Evolutionary conservation across 2,329 filamentous ascomycete species (phyloP).

Genomic region (Cladosporium sp.): DNA sequence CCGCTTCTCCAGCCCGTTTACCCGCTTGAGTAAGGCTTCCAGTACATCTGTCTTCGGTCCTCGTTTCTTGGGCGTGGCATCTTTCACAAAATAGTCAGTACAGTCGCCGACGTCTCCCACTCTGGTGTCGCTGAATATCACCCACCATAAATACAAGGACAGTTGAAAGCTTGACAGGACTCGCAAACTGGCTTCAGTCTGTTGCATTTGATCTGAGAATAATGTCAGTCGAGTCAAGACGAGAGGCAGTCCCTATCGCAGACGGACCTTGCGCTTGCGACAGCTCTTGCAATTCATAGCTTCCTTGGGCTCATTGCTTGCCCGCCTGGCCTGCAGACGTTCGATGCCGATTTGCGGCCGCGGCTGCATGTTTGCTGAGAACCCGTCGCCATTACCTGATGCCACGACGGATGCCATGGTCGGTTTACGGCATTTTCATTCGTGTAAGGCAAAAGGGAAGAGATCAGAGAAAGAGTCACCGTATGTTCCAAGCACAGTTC

Average conservation of each 20-base stretch:
- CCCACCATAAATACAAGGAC: conserved; percentile 83
- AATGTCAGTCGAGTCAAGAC: conserved; percentile 8
- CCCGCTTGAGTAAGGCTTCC: conserved; percentile 78
- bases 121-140: neutral
- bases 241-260: neutral
- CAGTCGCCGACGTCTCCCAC: neutral
- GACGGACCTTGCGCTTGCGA: conserved; percentile 79
- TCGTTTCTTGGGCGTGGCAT: conserved; percentile 85
- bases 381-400: conserved; percentile 20
- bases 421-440: conserved; percentile 15
- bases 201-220: conserved; percentile 84
- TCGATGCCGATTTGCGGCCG: conserved; percentile 80
- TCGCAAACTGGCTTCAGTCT: conserved; percentile 80
- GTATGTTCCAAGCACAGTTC: neutral
- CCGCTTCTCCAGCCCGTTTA: conserved; percentile 80
- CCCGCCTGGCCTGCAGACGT: conserved; percentile 68
- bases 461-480: neutral
- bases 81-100: conserved; percentile 45
- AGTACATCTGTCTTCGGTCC: conserved; percentile 88
- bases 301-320: conserved; percentile 75
- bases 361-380: conserved; percentile 53
- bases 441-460: neutral
- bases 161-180: conserved; percentile 86
- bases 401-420: conserved; percentile 22
- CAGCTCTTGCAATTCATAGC: conserved; percentile 97